A percentile compares a stretch with the other conserved stretches of the same genome.
Conservation (phyloP, 2,329 filamentous ascomycete genomes). For the Fusarium compactum region DNA sequence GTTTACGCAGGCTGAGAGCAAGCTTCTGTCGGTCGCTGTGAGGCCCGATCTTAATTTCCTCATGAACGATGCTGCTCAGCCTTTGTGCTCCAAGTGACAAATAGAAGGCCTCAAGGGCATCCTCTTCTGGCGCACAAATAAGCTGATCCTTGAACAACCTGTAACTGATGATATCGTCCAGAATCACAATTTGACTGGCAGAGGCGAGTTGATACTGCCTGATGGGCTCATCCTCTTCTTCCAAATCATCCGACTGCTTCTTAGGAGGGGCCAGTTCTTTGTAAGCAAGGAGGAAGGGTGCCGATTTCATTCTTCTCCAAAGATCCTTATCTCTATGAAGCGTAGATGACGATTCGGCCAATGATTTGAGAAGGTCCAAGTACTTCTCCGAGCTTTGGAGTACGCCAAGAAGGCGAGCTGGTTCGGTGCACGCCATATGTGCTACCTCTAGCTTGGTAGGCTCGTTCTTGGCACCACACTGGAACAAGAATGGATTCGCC, state of each 20-base stretch:
- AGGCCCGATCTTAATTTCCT: conserved; percentile 79
- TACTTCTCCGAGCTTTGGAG: conserved; percentile 89
- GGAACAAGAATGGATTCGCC: conserved; percentile 88
- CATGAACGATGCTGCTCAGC: conserved; percentile 81
- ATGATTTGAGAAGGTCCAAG: conserved; percentile 80
- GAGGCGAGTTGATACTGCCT: conserved; percentile 83
- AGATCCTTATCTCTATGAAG: conserved; percentile 85
- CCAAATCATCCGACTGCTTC: conserved; percentile 62
- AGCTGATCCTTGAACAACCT: conserved; percentile 87
- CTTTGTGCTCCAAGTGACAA: conserved; percentile 80
- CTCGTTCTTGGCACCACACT: conserved; percentile 90
- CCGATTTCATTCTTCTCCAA: conserved; percentile 78
- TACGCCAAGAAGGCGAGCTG: conserved; percentile 81
- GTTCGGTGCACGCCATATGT: conserved; percentile 83
- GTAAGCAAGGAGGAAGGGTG: conserved; percentile 85
- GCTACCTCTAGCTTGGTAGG: conserved; percentile 90
- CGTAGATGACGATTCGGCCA: conserved; percentile 77
- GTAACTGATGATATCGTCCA: conserved; percentile 91
- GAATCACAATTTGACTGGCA: conserved; percentile 78
- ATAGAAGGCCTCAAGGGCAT: conserved; percentile 87
- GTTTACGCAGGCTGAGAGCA: conserved; percentile 78
- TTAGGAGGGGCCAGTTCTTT: conserved; percentile 72
- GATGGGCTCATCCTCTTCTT: conserved; percentile 74
- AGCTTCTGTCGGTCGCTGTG: conserved; percentile 73
- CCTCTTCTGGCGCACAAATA: conserved; percentile 90